These are phyloP conservation scores for Psophocarpus tetragonolobus DNA, from an alignment of 306 rosid genomes.

Conservation along the genomic window DNA sequence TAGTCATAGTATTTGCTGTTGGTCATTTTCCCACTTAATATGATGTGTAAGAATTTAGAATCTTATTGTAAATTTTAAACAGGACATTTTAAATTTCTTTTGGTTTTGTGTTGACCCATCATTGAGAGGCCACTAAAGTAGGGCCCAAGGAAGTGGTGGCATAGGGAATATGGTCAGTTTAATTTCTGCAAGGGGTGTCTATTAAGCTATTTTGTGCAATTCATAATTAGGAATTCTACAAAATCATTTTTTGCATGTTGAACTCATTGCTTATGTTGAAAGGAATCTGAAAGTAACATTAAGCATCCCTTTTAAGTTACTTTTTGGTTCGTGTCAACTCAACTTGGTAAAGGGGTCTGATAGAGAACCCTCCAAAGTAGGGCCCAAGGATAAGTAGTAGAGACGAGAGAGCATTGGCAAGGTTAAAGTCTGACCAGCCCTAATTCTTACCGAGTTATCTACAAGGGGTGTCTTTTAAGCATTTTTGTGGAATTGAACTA, in stretches of 20 bases:
- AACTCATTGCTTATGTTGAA: too few relatives aligned
- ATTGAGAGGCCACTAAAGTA: not conserved
- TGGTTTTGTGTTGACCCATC: too few relatives aligned
- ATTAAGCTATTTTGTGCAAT: too few relatives aligned
- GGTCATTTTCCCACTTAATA: not conserved
- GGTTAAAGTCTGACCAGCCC: not conserved
- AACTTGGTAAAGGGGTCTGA: not conserved
- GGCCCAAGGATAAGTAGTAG: not conserved
- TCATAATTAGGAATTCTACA: too few relatives aligned
- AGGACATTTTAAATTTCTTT: not conserved
- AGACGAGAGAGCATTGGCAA: not conserved
- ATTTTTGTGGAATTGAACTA: not conserved
- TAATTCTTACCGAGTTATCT: not conserved
- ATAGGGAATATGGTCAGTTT: too few relatives aligned
- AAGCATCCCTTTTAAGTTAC: not conserved
- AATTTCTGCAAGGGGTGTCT: too few relatives aligned
- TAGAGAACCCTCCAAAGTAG: not conserved
- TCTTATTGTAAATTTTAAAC: not conserved
- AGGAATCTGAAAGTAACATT: too few relatives aligned
- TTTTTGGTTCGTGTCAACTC: too few relatives aligned
- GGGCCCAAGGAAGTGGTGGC: not conserved
- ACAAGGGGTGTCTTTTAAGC: not conserved
- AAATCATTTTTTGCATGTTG: too few relatives aligned
- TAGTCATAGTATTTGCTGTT: not conserved
- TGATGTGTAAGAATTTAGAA: not conserved